A percentile compares a stretch with the other conserved stretches of the same genome.
These are phyloP conservation scores for Hyphopichia buzzinii DNA, from an alignment of 1,139 yeast species.

Conservation along the genomic window DNA sequence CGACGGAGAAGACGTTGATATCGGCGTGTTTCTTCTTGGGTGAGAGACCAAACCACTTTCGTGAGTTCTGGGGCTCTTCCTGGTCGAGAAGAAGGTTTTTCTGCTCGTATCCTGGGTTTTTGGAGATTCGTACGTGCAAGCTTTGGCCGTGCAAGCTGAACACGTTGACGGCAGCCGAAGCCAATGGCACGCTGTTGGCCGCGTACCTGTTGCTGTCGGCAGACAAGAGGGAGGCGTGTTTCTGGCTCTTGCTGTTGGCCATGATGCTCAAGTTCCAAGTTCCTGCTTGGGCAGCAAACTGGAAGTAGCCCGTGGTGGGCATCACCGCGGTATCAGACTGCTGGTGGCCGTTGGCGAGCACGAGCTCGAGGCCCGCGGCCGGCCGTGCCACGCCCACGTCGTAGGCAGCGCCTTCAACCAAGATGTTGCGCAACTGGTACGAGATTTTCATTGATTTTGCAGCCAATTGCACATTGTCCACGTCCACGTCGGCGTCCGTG, in stretches of 20 bases:
- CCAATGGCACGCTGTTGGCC: constrained; percentile 19
- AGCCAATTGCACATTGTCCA: constrained; percentile 54
- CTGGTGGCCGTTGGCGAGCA: constrained; percentile 20
- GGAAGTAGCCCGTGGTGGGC: constrained; percentile 76
- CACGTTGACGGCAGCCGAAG: constrained; percentile 22
- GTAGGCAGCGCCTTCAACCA: constrained; percentile 71
- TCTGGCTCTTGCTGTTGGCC: constrained; percentile 27
- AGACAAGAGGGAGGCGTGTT: constrained; percentile 42
- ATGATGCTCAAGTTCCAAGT: constrained; percentile 51
- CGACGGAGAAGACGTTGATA: constrained; percentile 79
- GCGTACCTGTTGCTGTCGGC: constrained; percentile 28
- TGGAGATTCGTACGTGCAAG: constrained; percentile 44
- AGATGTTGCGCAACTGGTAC: constrained; percentile 41
- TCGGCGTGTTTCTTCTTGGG: constrained; percentile 42
- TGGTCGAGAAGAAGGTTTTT: constrained; percentile 10
- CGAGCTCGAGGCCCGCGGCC: constrained; percentile 55
- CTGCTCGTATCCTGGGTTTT: constrained; percentile 40
- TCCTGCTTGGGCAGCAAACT: constrained; percentile 70
- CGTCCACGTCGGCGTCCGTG: constrained; percentile 43
- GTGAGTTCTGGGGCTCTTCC: neutral
- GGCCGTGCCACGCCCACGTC: constrained; percentile 34
- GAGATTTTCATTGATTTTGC: constrained; percentile 8
- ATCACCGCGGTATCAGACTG: constrained; percentile 59
- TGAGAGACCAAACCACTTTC: neutral
- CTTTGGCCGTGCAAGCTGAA: constrained; percentile 46